Base-by-base conservation (phyloP, 495 filamentous ascomycete genomes). In the Xylaria intraflava region DNA sequence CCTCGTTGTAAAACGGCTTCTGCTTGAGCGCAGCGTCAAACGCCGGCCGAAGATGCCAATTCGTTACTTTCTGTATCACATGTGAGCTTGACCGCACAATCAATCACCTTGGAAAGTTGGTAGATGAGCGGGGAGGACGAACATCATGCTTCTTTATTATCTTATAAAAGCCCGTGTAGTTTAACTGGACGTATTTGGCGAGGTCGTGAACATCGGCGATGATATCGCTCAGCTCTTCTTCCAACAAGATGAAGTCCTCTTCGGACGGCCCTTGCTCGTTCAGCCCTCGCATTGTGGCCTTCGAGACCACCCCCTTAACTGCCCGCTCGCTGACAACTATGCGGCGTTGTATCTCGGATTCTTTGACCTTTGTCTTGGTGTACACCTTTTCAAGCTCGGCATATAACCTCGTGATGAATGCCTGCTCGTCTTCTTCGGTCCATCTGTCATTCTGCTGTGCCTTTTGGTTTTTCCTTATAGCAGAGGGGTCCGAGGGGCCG, bases 131-230 rank as follows among this genome's bases (percentile, higher is more conserved):
- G 40, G 19, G 51, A 19, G 6, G 36, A 80, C 87, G 49, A 72
- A 93, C 89, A 77, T 99, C 93, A 69, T 99, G 93, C 75, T 99
- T 99, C 76, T 99, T 99, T 67, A 99, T 96, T 61, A 99, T 99
- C 76, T 99, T 99, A 76, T 96, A 94, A 64, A 99, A 99, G 0
- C 94, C 93, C 0, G 92, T 96, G 64, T 99, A 99, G 69, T 99
- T 99, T 65, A 99, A 72, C 71, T 96, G 91, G 5, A 93, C 94
- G 62, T 96, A 99, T 71, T 97, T 97, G 62, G 94, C 94, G 61
- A 99, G 74, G 68, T 99, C 93, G 65, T 99, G 93, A 10, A 99
- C 94, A 66, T 99, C 93, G 48, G 94, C 94, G 67, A 97, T 99
- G 62, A 97, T 92, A 66, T 99, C 93, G 69, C 89, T 94, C 65